A percentile compares a stretch with the other conserved stretches of the same genome.
These are phyloP conservation scores for Lichtheimia hyalospora DNA, from an alignment of 371 early-diverging fungal species.

Conservation along the genomic window DNA sequence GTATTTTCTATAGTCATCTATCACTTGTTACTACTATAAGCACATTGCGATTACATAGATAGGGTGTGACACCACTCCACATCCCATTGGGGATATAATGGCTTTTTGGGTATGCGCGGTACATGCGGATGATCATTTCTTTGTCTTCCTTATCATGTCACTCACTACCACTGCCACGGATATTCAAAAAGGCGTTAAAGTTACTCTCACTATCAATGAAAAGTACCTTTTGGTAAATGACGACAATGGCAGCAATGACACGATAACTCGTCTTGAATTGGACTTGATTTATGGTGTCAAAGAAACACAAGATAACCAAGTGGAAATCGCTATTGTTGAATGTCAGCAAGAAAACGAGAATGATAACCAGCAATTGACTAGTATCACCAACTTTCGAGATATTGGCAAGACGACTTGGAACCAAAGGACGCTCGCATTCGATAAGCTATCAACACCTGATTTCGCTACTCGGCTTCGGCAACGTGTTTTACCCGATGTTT, in stretches of 20 bases:
- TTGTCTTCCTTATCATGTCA: neutral
- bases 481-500: neutral
- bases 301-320: neutral
- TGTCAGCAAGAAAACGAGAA: neutral
- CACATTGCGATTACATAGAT: no score
- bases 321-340: neutral
- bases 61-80: no score
- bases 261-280: neutral
- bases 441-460: neutral
- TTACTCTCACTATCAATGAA: neutral
- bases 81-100: no score
- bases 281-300: neutral
- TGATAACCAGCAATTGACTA: neutral
- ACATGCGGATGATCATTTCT: neutral
- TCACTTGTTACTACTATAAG: no score
- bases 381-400: slow-evolving; percentile 13
- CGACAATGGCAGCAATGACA: neutral
- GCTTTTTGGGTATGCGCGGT: no score
- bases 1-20: no score
- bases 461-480: slow-evolving; percentile 7
- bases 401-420: slow-evolving; percentile 2
- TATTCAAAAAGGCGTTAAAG: neutral
- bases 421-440: slow-evolving; percentile 2
- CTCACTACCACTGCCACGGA: neutral
- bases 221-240: neutral